Conservation (phyloP, 805 yeast genomes). For the Lipomyces starkeyi region DNA sequence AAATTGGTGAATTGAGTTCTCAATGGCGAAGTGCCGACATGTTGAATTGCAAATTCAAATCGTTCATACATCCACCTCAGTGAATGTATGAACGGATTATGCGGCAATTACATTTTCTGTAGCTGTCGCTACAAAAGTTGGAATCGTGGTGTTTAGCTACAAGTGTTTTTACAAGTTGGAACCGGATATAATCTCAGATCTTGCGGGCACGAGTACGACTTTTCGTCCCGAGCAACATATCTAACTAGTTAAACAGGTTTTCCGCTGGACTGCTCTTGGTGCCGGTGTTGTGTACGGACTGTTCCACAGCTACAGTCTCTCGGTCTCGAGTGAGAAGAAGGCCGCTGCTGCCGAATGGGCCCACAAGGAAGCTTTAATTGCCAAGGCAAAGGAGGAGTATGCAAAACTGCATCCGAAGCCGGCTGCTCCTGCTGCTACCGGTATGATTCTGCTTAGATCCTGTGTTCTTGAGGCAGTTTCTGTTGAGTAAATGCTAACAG, state of each 20-base stretch:
- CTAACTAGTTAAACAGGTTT: conserved; percentile 56
- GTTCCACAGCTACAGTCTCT: conserved; percentile 75
- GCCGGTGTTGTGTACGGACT: conserved; percentile 91
- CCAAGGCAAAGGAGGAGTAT: conserved; percentile 87
- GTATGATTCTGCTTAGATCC: conserved; percentile 27
- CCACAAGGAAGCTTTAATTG: conserved; percentile 74
- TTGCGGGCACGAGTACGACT: not conserved
- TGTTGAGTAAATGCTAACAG: not conserved
- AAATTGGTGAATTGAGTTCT: not conserved
- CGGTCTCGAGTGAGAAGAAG: conserved; percentile 62
- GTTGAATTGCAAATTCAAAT: not conserved
- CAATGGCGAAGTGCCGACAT: not conserved
- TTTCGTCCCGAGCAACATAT: not conserved
- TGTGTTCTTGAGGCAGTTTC: not conserved
- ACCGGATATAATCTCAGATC: not conserved
- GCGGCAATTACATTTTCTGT: too few relatives aligned
- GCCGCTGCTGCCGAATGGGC: conserved; percentile 64
- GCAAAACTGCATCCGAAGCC: conserved; percentile 65
- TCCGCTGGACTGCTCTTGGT: conserved; percentile 91
- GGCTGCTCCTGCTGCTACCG: conserved; percentile 46
- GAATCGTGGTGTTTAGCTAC: too few relatives aligned
- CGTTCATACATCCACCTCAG: not conserved
- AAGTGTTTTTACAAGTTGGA: not conserved
- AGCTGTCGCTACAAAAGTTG: too few relatives aligned
- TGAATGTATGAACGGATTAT: too few relatives aligned